Evolutionary conservation across 352 stramenopile genomes (phyloP), one percentile per base, ranked within the genome.

Genomic region (Phytophthora hibernalis): DNA sequence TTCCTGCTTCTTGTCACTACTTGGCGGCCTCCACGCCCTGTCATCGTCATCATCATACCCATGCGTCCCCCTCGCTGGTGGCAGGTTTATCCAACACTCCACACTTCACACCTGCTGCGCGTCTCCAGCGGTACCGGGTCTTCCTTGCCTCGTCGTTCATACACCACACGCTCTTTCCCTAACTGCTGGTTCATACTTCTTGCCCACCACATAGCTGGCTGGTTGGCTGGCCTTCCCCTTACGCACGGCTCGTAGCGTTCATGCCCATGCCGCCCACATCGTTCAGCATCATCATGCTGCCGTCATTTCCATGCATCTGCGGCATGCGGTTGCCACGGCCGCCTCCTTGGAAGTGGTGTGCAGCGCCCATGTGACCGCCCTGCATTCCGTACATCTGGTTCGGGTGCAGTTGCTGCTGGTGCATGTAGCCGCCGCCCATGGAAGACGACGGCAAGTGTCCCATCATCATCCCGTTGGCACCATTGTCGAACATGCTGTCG

Each of bases 221-320:
- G 37, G 5, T 44, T 30, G 13, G 40, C 38, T 47, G 16, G 22
- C 6, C 11, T 26, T 28, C 49, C 35, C 13, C 31, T 72, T 76
- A 85, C 42, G 75, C 79, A 61, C 79, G 79, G 58, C 72, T 85
- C 33, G 77, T 77, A 22, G 73, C 73, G 52, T 85, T 82, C 72
- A 85, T 74, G 6, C 67, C 67, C 64, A 86, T 78, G 22, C 78
- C 73, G 43, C 62, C 65, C 60, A 78, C 70, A 53, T 84, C 78
- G 47, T 74, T 81, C 64, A 82, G 44, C 61, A 74, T 66, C 48
- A 77, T 65, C 57, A 72, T 68, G 20, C 61, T 72, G 22, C 73
- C 72, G 37, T 76, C 65, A 48, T 59, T 71, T 15, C 56, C 48
- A 40, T 74, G 65, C 48, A 70, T 59, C n/a, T 70, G 65, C 44